phyloP scores from a whole-genome alignment of 1,284 basidiomycete genomes.

The Irpex lacteus region DNA sequence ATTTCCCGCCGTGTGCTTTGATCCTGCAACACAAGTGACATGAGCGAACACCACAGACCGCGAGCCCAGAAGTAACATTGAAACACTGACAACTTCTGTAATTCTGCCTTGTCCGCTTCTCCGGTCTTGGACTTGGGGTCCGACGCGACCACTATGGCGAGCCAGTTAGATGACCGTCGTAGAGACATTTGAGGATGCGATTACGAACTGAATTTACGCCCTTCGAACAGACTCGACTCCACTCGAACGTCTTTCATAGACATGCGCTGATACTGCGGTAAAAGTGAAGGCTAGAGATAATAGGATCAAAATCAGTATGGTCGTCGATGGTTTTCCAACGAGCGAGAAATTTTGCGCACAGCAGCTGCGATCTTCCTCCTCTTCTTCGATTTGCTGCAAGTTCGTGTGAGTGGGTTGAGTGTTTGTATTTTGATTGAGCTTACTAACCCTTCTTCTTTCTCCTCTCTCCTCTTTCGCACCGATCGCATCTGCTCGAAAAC shows the following conservation, averaged over 20 bases:
- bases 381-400: slow-evolving; percentile 45
- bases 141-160: slow-evolving; percentile 63
- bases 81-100: slow-evolving; percentile 58
- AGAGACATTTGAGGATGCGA: not conserved
- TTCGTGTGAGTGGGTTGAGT: not conserved
- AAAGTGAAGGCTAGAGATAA: slow-evolving; percentile 14
- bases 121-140: slow-evolving; percentile 71
- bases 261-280: slow-evolving; percentile 65
- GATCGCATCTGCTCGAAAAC: slow-evolving; percentile 55
- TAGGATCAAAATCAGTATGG: not conserved
- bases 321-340: not conserved
- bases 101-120: slow-evolving; percentile 61
- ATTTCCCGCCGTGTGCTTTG: slow-evolving; percentile 72
- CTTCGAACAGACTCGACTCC: slow-evolving; percentile 67
- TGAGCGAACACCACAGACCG: not conserved
- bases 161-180: not conserved
- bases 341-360: not conserved
- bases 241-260: slow-evolving; percentile 57
- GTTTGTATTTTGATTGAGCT: not conserved
- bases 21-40: slow-evolving; percentile 46
- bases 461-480: slow-evolving; percentile 72
- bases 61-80: not conserved
- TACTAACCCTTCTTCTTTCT: slow-evolving; percentile 50
- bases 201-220: slow-evolving; percentile 68
- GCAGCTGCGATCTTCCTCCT: slow-evolving; percentile 31